Percentiles rank a stretch among this genome's conserved stretches.
phyloP scores from a whole-genome alignment of 176 grass and related monocot species.

The Aegilops speltoides region DNA sequence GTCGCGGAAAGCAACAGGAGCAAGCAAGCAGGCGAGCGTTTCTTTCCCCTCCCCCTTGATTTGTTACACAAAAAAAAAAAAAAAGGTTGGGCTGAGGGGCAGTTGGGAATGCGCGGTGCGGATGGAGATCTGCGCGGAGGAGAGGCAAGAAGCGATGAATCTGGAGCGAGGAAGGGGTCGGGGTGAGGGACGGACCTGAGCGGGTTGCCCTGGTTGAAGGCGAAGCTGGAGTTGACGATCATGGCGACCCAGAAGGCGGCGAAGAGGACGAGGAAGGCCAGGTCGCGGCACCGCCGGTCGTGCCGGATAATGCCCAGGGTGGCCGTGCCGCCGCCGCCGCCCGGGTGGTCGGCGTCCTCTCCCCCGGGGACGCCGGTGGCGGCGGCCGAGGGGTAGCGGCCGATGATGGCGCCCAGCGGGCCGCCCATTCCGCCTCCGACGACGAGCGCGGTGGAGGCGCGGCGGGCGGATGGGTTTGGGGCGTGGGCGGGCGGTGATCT shows the following conservation, averaged over 20 bases:
- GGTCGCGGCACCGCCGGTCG: constrained; percentile 82
- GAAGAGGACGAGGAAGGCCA: constrained; percentile 83
- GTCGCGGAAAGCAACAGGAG: background rate
- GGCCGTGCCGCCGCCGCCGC: constrained; percentile 5
- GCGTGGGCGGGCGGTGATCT: no score
- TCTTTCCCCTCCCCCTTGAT: background rate
- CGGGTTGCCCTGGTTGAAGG: constrained; percentile 96
- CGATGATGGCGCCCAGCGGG: constrained; percentile 93
- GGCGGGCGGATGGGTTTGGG: no score
- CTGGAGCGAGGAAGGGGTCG: background rate
- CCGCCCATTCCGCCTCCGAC: constrained; percentile 57
- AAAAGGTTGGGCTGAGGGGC: no score
- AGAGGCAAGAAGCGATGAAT: background rate
- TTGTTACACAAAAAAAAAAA: no score
- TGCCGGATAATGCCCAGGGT: constrained; percentile 63
- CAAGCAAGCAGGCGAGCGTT: background rate
- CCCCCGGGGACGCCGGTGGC: constrained; percentile 9
- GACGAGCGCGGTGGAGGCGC: no score
- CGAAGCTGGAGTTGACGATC: constrained; percentile 99
- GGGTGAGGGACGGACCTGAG: constrained; percentile 57
- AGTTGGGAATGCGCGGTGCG: no score
- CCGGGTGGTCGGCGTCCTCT: constrained; percentile 28
- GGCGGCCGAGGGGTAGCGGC: constrained; percentile 66
- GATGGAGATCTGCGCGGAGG: background rate
- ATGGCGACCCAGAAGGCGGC: constrained; percentile 96